Evolutionary conservation across 257 asterid species (phyloP).

Genomic region (Lycium ferocissimum): DNA sequence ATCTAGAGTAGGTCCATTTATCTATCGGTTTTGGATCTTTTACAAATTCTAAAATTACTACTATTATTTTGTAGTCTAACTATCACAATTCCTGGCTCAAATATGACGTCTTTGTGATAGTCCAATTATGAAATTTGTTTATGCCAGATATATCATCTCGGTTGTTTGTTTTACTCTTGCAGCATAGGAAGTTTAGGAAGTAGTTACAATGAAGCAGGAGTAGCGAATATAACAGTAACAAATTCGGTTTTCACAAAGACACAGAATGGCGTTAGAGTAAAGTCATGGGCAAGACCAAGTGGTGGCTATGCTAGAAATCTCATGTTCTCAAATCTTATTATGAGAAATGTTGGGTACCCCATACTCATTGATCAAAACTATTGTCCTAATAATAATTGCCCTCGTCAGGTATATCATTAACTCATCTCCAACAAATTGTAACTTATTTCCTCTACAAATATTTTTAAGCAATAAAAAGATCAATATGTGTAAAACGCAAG

Average conservation of each 20-base stretch:
- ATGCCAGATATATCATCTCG: not conserved
- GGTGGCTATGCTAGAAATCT: constrained; percentile 31
- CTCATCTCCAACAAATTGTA: not conserved
- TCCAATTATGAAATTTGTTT: not conserved
- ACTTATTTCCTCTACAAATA: not conserved
- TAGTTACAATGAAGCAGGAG: constrained; percentile 24
- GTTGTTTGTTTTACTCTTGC: not conserved
- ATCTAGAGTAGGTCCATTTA: not conserved
- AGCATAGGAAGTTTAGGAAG: constrained; percentile 27
- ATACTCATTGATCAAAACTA: constrained; percentile 31
- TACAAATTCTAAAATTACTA: not conserved
- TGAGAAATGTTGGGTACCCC: constrained; percentile 31
- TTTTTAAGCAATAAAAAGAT: not conserved
- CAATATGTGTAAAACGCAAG: not conserved
- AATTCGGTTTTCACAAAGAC: constrained; percentile 28
- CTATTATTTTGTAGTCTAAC: not conserved
- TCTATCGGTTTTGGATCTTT: not conserved
- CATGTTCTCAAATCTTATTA: constrained; percentile 22
- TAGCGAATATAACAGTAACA: constrained; percentile 22
- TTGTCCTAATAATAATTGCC: constrained; percentile 17
- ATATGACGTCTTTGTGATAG: not conserved
- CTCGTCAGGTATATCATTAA: not conserved
- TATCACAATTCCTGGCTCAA: not conserved
- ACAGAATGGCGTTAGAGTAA: constrained; percentile 28
- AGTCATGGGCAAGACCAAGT: constrained; percentile 35